Base-by-base conservation (phyloP, 805 yeast species). In the Wickerhamiella cacticola region DNA sequence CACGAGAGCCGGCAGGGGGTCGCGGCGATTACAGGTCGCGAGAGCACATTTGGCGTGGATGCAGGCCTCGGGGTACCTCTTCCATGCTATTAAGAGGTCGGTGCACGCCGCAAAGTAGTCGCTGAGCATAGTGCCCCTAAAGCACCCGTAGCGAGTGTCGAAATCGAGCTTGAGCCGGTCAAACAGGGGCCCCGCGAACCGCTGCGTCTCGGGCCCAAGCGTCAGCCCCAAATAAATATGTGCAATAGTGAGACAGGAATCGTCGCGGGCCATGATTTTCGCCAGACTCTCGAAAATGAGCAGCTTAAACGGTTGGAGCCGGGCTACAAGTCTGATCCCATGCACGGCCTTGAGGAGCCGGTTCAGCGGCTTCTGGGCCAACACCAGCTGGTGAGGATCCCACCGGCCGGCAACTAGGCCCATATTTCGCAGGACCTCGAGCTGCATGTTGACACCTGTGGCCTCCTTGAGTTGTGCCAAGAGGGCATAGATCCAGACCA, bases 311-410 rank as follows among this genome's bases (percentile, higher is more conserved):
- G 54, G 55, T 33, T 58, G 60, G 33, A 60, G 62, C 54, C 67
- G 71, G 6, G 71, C 72, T 6, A 67, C 68, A 1, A 71, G 71
- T 52, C 68, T 71, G 34, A 68, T 60, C 35, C 29, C 31, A 24
- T 16, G 8, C 12, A 43, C 24, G 5, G 29, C 24, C n/a, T n/a
- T 9, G 8, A 43, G 33, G 28, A 43, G 40, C 21, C 26, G 23
- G 33, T n/a, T 15, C 29, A 43, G 15, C 1, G 28, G 15, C 21
- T 16, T 21, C 16, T 10, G 6, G 10, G 26, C 31, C n/a, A 43
- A 31, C 31, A 18, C 39, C 8, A 19, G 16, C 29, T 31, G 23
- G 23, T 23, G 25, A 6, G 40, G 39, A 18, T 22, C 46, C 16
- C 29, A n/a, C 31, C 21, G 21, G 15, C 19, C 15, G 12, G 29